Evolutionary conservation across 805 yeast genomes (phyloP).

Genomic region (Starmerella etchellsii): DNA sequence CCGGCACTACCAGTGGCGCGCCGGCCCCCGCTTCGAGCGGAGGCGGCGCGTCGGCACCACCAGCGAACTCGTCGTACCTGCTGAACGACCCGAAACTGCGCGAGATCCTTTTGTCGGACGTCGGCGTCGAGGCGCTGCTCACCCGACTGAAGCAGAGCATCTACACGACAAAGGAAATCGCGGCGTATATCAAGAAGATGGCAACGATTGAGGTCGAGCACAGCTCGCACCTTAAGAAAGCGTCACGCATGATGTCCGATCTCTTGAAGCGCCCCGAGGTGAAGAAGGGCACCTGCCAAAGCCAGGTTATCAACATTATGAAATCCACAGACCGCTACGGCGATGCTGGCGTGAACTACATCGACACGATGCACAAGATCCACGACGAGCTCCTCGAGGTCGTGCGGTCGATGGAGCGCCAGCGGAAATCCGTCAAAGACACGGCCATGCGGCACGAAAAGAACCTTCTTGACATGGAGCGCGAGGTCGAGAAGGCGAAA

Average conservation of each 20-base stretch:
- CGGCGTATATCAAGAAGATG: constrained; percentile 64
- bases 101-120: constrained; percentile 29
- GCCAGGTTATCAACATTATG: constrained; percentile 53
- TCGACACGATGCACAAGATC: constrained; percentile 70
- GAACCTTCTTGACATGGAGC: constrained; percentile 70
- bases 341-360: constrained; percentile 61
- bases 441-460: constrained; percentile 71
- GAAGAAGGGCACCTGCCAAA: constrained; percentile 53
- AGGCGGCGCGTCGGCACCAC: no score
- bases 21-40: no score
- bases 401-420: constrained; percentile 52
- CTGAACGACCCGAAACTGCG: constrained; percentile 27
- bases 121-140: constrained; percentile 61
- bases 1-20: no score
- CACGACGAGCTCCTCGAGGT: constrained; percentile 69
- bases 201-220: constrained; percentile 70
- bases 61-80: constrained; percentile 22
- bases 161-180: constrained; percentile 72
- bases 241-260: constrained; percentile 43
- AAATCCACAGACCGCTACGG: constrained; percentile 66
- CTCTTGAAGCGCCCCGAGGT: constrained; percentile 36
- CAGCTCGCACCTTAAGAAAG: constrained; percentile 57
- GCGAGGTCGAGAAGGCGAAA: constrained; percentile 79
- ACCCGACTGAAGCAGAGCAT: constrained; percentile 66
- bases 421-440: constrained; percentile 69